Evolutionary conservation across 129 eudicot genomes (phyloP).

Genomic region (Ambrosia artemisiifolia): DNA sequence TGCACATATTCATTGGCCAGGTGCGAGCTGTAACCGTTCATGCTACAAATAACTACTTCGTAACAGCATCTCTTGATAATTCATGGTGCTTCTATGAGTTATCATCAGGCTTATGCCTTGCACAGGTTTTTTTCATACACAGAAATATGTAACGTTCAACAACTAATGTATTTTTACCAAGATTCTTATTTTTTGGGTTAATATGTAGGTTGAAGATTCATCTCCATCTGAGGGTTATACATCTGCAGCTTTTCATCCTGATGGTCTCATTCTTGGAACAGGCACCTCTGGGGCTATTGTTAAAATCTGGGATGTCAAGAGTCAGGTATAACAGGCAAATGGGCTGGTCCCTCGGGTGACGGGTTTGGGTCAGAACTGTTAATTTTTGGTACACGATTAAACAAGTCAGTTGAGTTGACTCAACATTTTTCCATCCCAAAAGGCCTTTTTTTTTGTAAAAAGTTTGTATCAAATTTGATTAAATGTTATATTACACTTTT

Average conservation of each 20-base stretch:
- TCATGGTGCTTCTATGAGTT: constrained; percentile 97
- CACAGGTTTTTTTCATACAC: constrained; percentile 59
- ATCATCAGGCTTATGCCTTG: constrained; percentile 77
- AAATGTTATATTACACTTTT: background rate
- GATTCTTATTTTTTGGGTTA: background rate
- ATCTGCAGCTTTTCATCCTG: constrained; percentile 98
- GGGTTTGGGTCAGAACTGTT: background rate
- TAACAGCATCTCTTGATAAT: constrained; percentile 85
- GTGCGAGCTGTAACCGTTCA: constrained; percentile 96
- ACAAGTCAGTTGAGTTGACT: background rate
- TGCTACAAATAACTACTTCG: constrained; percentile 90
- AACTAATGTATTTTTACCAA: constrained; percentile 1
- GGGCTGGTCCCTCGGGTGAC: background rate
- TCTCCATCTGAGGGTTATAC: constrained; percentile 79
- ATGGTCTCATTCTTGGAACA: constrained; percentile 98
- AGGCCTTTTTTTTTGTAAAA: background rate
- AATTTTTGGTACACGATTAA: background rate
- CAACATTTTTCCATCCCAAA: background rate
- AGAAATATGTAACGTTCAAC: background rate
- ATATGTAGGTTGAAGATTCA: constrained; percentile 71
- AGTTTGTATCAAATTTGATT: background rate
- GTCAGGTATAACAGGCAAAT: constrained; percentile 50
- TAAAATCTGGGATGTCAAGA: constrained; percentile 95
- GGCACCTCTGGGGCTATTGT: constrained; percentile 85
- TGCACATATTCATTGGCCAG: constrained; percentile 35